phyloP scores from a whole-genome alignment of 345 rosid genomes.

The Arabidopsis arenosa region DNA sequence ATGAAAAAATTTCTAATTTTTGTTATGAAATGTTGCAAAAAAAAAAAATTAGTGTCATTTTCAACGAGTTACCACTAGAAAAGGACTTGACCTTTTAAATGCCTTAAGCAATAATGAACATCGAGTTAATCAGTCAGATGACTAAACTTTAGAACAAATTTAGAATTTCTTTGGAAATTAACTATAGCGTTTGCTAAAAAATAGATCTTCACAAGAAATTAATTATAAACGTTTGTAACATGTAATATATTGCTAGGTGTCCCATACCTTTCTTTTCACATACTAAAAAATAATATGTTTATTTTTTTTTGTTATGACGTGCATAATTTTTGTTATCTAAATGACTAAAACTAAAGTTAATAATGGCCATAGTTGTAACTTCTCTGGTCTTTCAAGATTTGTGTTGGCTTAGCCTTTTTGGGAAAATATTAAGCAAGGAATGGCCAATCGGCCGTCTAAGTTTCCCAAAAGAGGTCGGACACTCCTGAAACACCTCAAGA shows the following conservation, averaged over 20 bases:
- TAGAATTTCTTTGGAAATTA: background rate
- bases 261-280: background rate
- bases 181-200: background rate
- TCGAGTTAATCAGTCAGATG: background rate
- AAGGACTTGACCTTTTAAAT: background rate
- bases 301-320: background rate
- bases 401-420: background rate
- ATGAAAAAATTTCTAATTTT: background rate
- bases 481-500: conserved; percentile 15
- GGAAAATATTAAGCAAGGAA: conserved; percentile 4
- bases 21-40: conserved; percentile 1
- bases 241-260: conserved; percentile 8
- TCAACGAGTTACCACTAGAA: conserved; percentile 22
- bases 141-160: background rate
- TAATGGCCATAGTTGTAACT: background rate
- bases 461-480: no score
- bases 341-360: background rate
- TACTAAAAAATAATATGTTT: background rate
- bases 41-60: conserved; percentile 6
- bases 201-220: background rate
- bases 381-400: background rate
- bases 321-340: background rate
- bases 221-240: conserved; percentile 3
- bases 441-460: no score
- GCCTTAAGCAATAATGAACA: background rate